These are phyloP conservation scores for Taiozyma onychis DNA, from an alignment of 1,139 yeast genomes.

Conservation along the genomic window DNA sequence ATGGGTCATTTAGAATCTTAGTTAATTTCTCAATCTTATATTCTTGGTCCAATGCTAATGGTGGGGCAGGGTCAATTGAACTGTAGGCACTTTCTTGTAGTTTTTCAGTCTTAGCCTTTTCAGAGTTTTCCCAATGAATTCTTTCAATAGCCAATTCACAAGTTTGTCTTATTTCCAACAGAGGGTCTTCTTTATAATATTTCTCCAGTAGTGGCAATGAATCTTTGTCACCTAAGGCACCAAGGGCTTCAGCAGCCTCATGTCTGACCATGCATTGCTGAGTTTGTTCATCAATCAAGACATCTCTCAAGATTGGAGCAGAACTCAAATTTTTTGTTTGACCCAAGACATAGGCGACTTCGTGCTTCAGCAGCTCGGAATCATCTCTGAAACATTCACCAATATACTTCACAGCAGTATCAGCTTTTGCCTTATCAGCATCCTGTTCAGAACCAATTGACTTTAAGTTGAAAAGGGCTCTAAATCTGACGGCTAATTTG, in stretches of 20 bases:
- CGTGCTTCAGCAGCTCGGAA: slow-evolving; percentile 94
- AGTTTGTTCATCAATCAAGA: slow-evolving; percentile 48
- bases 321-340: slow-evolving; percentile 84
- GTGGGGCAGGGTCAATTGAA: slow-evolving; percentile 98
- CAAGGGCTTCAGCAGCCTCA: slow-evolving; percentile 98
- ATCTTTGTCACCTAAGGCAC: slow-evolving; percentile 83
- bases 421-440: slow-evolving; percentile 43
- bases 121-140: slow-evolving; percentile 86
- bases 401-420: slow-evolving; percentile 74
- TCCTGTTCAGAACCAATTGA: slow-evolving; percentile 64
- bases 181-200: slow-evolving; percentile 67
- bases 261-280: slow-evolving; percentile 98
- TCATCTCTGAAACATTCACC: slow-evolving; percentile 75
- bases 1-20: slow-evolving; percentile 66
- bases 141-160: slow-evolving; percentile 96
- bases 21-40: slow-evolving; percentile 60
- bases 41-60: slow-evolving; percentile 63
- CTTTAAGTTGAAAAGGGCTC: slow-evolving; percentile 90
- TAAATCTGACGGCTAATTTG: slow-evolving; percentile 78
- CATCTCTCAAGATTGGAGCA: slow-evolving; percentile 69
- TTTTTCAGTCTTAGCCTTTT: slow-evolving; percentile 52
- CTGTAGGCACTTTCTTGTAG: slow-evolving; percentile 74
- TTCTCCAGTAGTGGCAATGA: slow-evolving; percentile 65
- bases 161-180: slow-evolving; percentile 89
- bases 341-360: slow-evolving; percentile 97